Conservation (phyloP, 139 green algal species). For the Volvox reticuliferus region DNA sequence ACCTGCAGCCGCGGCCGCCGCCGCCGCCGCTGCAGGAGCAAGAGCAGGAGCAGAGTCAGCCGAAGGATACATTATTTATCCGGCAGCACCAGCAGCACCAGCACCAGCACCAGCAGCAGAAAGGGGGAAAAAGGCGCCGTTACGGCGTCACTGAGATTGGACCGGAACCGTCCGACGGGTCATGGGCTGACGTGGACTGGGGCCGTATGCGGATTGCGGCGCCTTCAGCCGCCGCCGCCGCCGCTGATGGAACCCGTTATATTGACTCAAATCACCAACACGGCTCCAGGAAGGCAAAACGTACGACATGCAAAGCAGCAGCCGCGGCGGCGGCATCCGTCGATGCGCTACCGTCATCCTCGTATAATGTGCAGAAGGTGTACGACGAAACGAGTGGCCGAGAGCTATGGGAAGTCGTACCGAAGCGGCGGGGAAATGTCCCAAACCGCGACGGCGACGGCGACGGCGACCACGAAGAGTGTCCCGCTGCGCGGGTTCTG, state of each 20-base stretch:
- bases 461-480: background rate
- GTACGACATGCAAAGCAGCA: too few relatives aligned
- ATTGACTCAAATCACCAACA: background rate
- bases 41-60: background rate
- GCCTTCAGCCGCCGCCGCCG: background rate
- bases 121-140: too few relatives aligned
- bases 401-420: conserved; percentile 7
- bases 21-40: background rate
- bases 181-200: conserved; percentile 36
- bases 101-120: too few relatives aligned
- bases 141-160: background rate
- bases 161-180: conserved; percentile 6
- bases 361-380: background rate
- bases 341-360: background rate
- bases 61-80: background rate
- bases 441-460: too few relatives aligned
- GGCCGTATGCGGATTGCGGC: background rate
- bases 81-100: too few relatives aligned
- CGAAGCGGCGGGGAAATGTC: background rate
- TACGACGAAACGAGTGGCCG: conserved; percentile 21
- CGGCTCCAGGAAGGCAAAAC: too few relatives aligned
- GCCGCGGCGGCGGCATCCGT: background rate
- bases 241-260: too few relatives aligned
- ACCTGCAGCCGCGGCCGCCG: too few relatives aligned
- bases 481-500: background rate